Base-by-base conservation (phyloP, 1,139 yeast genomes). In the Magnusiomyces tetraspermus region DNA sequence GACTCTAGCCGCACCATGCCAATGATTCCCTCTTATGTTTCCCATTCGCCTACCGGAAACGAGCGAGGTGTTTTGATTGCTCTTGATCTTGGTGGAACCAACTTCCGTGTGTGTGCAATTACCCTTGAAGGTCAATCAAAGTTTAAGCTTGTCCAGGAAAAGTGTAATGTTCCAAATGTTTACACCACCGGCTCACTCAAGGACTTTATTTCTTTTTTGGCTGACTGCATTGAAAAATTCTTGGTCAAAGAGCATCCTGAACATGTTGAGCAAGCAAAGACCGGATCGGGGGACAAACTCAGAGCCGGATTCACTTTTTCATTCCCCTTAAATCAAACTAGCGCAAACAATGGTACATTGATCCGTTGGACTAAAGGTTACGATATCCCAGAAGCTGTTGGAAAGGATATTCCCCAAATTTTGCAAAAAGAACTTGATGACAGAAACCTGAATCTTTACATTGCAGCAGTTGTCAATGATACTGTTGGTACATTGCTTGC, bases 281-380 rank as follows among this genome's bases (percentile, higher is more conserved):
- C 56, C 42, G 26, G 44, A 26, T n/a, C 28, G 40, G 22, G 51
- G 15, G 68, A 66, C 26, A 62, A 66, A 22, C 76, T 85, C 65
- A 85, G 85, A 64, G 69, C 90, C 71, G 97, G 97, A 1, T 88
- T 90, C 71, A 89, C 97, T 1, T 90, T 90, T 65, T 83, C 94
- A 13, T 90, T 89, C 76, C 97, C 97, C 1, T 89, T 88, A 28
- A 77, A 83, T 58, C 97, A 90, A 71, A 82, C 85, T 22, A 84
- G 87, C 3, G 72, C 90, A 59, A 77, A 82, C 64, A 73, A 79
- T 11, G 97, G 97, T 56, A 80, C 78, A 3, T 77, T 90, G 60
- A 77, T 90, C 54, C 83, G 97, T 67, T 90, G 97, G 97, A 88
- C 97, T 31, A 90, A 90, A 70, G 97, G 97, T 38, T 90, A 85